Evolutionary conservation across 2,329 filamentous ascomycete species (phyloP), one percentile per base, ranked within the genome.

Genomic region (Bipolaris victoriae): DNA sequence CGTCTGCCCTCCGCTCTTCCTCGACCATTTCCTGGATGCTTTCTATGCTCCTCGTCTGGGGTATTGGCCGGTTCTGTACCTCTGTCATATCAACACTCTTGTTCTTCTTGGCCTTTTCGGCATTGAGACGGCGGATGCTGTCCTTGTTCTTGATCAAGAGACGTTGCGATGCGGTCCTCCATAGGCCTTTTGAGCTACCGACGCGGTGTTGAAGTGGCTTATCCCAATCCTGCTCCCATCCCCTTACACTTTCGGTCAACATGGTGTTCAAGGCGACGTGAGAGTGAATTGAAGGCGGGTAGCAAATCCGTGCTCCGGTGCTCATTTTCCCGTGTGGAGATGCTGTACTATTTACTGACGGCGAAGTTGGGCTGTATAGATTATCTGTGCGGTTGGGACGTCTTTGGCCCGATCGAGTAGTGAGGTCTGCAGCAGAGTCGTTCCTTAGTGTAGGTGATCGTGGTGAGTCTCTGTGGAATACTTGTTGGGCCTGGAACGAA

Each of bases 21-120:
- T 60, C 57, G 5, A 40, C 53, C 49, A 60, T 57, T 22, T 60
- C 53, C 40, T 60, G 53, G 36, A 60, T 52, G 22, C 57, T 60
- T 4, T 49, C 39, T 22, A 60, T 57, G 33, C 45, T 60, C 22
- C 53, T 45, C 45, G 50, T 49, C 45, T 60, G 40, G 7, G 36
- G 43, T 13, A 20, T 11, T 31, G 35, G 57, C 48, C 35, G 20
- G 31, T 39, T 45, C 26, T 31, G 39, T 15, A 26, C 11, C 7
- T 41, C 47, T 33, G 39, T 51, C 2, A n/a, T 35, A 2, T 29
- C 40, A 11, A 18, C 13, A 37, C 20, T 37, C 13, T 46, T 35
- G 9, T 55, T 52, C 16, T 43, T 26, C 29, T 37, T 44, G 10
- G 18, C 18, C 7, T 45, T 47, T 22, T 58, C 55, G 16, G 41